phyloP scores from a whole-genome alignment of 2,329 filamentous ascomycete genomes.

The Fusarium denticulatum region DNA sequence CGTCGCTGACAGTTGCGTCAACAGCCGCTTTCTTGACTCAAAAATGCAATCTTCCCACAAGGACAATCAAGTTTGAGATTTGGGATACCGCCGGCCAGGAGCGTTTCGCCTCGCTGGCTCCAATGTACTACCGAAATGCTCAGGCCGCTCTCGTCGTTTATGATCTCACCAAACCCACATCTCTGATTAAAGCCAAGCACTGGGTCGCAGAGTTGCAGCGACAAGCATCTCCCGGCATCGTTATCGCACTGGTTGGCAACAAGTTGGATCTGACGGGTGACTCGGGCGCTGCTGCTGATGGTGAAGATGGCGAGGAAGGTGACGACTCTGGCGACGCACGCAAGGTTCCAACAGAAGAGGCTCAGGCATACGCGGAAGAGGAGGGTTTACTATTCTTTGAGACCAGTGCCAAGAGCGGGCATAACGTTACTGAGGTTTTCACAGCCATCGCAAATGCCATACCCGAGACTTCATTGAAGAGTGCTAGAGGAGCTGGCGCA shows the following conservation, averaged over 20 bases:
- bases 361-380: conserved; percentile 92
- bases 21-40: conserved; percentile 96
- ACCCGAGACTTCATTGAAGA: conserved; percentile 95
- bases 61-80: conserved; percentile 94
- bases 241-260: conserved; percentile 97
- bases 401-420: conserved; percentile 95
- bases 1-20: conserved; percentile 22
- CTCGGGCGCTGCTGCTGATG: conserved; percentile 52
- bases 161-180: conserved; percentile 96
- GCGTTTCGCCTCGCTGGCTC: conserved; percentile 93
- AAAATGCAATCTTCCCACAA: conserved; percentile 94
- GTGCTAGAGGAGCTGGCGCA: conserved; percentile 77
- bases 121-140: conserved; percentile 99
- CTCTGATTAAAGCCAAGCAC: conserved; percentile 95
- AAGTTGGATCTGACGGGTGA: conserved; percentile 88
- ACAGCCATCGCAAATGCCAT: conserved; percentile 98
- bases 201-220: conserved; percentile 98
- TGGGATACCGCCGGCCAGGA: conserved; percentile 99
- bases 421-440: conserved; percentile 95
- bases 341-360: conserved; percentile 91
- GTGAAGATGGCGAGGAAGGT: conserved; percentile 65
- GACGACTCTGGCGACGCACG: conserved; percentile 77
- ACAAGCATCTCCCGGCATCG: conserved; percentile 94
- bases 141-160: conserved; percentile 98
- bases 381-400: conserved; percentile 96